These are phyloP conservation scores for Neofusicoccum sp. DNA, from an alignment of 2,329 filamentous ascomycete species.

Conservation along the genomic window DNA sequence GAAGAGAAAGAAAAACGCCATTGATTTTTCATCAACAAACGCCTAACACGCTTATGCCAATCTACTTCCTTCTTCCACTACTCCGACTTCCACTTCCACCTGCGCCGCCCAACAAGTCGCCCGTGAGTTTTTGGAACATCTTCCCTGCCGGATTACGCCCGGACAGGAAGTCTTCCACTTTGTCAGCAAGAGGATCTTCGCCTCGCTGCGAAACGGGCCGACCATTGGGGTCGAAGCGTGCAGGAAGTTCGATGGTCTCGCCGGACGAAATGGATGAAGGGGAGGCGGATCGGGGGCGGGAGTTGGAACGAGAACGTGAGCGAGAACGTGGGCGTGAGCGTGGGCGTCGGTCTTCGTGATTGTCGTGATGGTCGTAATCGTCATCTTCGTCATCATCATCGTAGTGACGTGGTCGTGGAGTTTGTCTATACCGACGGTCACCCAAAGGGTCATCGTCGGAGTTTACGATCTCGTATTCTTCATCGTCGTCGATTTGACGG, in stretches of 20 bases:
- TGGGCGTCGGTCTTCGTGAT: neutral
- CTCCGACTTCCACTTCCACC: neutral
- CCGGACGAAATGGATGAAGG: constrained; percentile 29
- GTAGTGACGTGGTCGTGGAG: constrained; percentile 28
- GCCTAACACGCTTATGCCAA: neutral
- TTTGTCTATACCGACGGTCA: constrained; percentile 17
- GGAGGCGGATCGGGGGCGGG: neutral
- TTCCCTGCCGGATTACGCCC: constrained; percentile 15
- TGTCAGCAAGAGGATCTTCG: constrained; percentile 35
- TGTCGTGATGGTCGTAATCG: constrained; percentile 30
- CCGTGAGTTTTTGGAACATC: constrained; percentile 17
- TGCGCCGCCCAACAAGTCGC: constrained; percentile 10
- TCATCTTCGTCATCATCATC: constrained; percentile 31
- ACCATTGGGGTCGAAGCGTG: constrained; percentile 36
- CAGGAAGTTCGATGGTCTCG: constrained; percentile 36
- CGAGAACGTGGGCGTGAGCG: neutral
- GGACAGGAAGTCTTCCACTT: constrained; percentile 33
- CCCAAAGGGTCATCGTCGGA: constrained; percentile 14
- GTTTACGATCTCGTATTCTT: constrained; percentile 7
- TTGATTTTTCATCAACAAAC: neutral
- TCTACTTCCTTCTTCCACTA: neutral
- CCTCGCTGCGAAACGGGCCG: constrained; percentile 22
- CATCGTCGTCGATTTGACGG: constrained; percentile 10
- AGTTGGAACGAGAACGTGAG: constrained; percentile 6
- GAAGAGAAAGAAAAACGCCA: neutral